Evolutionary conservation across 768 basidiomycete species (phyloP).

Genomic region (Exidia glandulosa): DNA sequence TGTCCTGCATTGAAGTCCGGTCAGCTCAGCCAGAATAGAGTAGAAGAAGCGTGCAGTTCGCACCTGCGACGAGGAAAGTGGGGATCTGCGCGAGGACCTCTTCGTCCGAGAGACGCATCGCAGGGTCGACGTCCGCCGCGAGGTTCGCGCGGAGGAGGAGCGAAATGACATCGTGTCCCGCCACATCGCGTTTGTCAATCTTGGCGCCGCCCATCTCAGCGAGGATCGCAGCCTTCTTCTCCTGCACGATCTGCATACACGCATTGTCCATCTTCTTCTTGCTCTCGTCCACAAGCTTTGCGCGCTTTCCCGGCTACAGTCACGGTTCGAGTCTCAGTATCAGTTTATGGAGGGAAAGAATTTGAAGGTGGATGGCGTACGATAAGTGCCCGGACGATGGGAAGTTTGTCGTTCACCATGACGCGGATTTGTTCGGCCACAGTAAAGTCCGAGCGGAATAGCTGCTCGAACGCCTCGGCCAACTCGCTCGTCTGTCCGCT

Average conservation of each 20-base stretch:
- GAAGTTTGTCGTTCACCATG: slow-evolving; percentile 13
- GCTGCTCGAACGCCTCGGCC: slow-evolving; percentile 20
- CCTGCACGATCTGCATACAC: neutral
- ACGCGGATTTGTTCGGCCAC: slow-evolving; percentile 12
- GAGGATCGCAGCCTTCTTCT: neutral
- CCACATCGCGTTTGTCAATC: neutral
- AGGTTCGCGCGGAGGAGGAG: slow-evolving; percentile 21
- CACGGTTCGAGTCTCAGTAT: slow-evolving; percentile 1
- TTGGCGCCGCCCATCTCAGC: neutral
- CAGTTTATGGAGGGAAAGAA: too few relatives aligned
- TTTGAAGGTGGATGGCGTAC: too few relatives aligned
- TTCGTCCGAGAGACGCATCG: slow-evolving; percentile 16
- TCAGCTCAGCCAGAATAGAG: too few relatives aligned
- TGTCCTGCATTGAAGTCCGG: too few relatives aligned
- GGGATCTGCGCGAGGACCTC: slow-evolving; percentile 35
- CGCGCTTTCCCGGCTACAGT: slow-evolving; percentile 2
- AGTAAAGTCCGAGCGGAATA: slow-evolving; percentile 12
- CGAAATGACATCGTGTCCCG: slow-evolving; percentile 17
- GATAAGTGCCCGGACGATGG: too few relatives aligned
- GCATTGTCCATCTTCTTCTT: neutral
- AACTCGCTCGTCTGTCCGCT: slow-evolving; percentile 20
- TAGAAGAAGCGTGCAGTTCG: neutral
- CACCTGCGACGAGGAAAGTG: slow-evolving; percentile 44
- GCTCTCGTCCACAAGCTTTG: too few relatives aligned
- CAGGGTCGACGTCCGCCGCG: slow-evolving; percentile 15